Conservation (phyloP, 2,329 filamentous ascomycete genomes). For the Colletotrichum tabaci region DNA sequence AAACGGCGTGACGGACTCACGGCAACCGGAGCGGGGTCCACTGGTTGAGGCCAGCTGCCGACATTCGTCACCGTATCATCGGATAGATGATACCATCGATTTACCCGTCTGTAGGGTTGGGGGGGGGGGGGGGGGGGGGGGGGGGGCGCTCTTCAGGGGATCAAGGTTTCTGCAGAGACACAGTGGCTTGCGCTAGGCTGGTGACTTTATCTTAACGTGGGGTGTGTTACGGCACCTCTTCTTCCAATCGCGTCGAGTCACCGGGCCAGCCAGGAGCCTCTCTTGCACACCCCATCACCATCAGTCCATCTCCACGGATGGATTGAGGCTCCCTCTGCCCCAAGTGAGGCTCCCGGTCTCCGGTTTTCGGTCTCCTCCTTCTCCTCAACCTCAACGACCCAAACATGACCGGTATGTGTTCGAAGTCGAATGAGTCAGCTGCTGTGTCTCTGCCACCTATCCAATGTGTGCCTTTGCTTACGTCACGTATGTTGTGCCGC, state of each 20-base stretch:
- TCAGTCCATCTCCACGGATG: background rate
- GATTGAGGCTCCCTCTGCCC: background rate
- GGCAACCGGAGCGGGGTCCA: conserved; percentile 17
- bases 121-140: too few species aligned
- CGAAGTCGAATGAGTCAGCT: conserved; percentile 23
- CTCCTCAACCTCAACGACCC: background rate
- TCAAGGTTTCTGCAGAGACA: conserved; percentile 14
- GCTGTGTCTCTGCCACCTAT: background rate
- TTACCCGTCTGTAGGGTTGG: background rate
- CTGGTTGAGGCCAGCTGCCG: conserved; percentile 23
- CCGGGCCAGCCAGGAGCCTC: conserved; percentile 3
- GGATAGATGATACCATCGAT: background rate
- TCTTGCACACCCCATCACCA: background rate
- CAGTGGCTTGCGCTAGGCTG: conserved; percentile 21
- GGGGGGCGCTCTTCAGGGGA: background rate
- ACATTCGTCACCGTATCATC: conserved; percentile 16
- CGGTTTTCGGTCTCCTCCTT: background rate
- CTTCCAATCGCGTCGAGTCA: background rate
- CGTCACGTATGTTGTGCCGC: conserved; percentile 9
- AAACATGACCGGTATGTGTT: background rate
- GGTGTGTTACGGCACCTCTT: background rate
- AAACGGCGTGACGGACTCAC: conserved; percentile 24
- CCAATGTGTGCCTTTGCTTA: background rate
- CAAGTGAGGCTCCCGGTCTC: conserved; percentile 8
- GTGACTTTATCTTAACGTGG: conserved; percentile 5